Percentiles rank a stretch among this genome's conserved stretches.
Evolutionary conservation across 2,329 filamentous ascomycete genomes (phyloP).

Genomic region (Tolypocladium endophyticum): DNA sequence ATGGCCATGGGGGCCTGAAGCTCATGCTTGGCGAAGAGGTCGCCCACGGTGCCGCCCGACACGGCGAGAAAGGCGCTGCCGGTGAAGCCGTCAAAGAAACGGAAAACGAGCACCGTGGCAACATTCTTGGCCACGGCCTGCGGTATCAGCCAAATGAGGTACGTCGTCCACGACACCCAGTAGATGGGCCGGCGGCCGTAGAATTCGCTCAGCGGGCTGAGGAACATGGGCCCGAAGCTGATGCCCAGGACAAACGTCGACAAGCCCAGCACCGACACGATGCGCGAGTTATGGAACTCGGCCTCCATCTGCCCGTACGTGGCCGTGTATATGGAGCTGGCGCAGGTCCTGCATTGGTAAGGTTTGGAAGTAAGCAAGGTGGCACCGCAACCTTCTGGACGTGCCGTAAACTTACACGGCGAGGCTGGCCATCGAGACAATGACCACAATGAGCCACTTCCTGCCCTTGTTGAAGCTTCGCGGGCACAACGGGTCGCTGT

Average conservation of each 20-base stretch:
- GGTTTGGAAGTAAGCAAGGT: neutral
- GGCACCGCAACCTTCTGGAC: neutral
- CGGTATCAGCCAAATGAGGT: conserved; percentile 71
- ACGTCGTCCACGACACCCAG: conserved; percentile 60
- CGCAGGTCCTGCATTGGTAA: conserved; percentile 51
- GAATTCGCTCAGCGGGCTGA: conserved; percentile 61
- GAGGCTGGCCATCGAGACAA: conserved; percentile 63
- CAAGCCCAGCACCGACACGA: conserved; percentile 70
- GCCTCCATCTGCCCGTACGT: conserved; percentile 68
- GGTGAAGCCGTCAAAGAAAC: conserved; percentile 68
- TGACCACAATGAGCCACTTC: conserved; percentile 71
- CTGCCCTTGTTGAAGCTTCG: conserved; percentile 53
- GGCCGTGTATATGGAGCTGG: conserved; percentile 79
- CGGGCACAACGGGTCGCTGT: conserved; percentile 64
- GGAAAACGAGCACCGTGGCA: conserved; percentile 63
- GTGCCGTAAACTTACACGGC: conserved; percentile 62
- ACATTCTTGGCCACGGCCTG: conserved; percentile 75
- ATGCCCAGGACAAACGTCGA: conserved; percentile 74
- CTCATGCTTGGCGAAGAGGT: conserved; percentile 59
- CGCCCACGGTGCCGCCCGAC: conserved; percentile 76
- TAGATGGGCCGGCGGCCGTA: conserved; percentile 79
- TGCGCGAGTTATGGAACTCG: conserved; percentile 61
- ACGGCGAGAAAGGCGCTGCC: conserved; percentile 62
- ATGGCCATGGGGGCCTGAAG: conserved; percentile 77
- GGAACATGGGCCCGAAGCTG: conserved; percentile 50